Percentiles rank a stretch among this genome's conserved stretches.
Conservation (phyloP, 2,329 filamentous ascomycete genomes). For the Talaromyces sp. region DNA sequence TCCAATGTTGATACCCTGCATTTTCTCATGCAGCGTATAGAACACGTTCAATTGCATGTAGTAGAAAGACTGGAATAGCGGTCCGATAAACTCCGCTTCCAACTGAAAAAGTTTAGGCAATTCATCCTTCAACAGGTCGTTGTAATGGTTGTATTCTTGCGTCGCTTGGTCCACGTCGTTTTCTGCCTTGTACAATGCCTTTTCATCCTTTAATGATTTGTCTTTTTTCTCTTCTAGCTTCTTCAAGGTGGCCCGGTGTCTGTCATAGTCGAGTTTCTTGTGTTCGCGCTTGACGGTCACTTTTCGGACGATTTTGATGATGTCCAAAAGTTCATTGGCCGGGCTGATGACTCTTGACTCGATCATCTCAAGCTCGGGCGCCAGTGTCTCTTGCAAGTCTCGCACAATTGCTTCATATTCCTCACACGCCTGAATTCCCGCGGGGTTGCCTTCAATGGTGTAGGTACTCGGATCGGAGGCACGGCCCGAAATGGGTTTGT, state of each 20-base stretch:
- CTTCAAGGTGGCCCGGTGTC: conserved; percentile 77
- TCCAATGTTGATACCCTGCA: conserved; percentile 95
- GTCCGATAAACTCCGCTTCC: conserved; percentile 91
- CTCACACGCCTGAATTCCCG: conserved; percentile 91
- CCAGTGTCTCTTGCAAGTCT: conserved; percentile 81
- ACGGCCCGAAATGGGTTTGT: conserved; percentile 95
- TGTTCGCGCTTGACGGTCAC: conserved; percentile 85
- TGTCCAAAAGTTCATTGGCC: conserved; percentile 86
- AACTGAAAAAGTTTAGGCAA: conserved; percentile 85
- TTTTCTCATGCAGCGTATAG: conserved; percentile 95
- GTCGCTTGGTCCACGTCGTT: conserved; percentile 86
- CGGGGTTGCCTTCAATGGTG: conserved; percentile 78
- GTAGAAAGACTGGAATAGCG: conserved; percentile 97
- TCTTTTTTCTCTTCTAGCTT: conserved; percentile 98
- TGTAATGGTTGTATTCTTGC: conserved; percentile 97
- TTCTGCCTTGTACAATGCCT: conserved; percentile 93
- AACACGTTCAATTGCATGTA: conserved; percentile 99
- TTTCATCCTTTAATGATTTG: conserved; percentile 92
- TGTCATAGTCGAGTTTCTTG: conserved; percentile 95
- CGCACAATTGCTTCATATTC: conserved; percentile 91
- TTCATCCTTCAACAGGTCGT: conserved; percentile 93
- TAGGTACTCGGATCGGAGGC: conserved; percentile 87
- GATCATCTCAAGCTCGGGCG: conserved; percentile 96
- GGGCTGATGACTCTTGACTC: conserved; percentile 86
- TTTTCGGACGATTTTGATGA: conserved; percentile 95